Evolutionary conservation across 176 grass and related monocot genomes (phyloP), one percentile per base, ranked within the genome.

Genomic region (Paspalum notatum): DNA sequence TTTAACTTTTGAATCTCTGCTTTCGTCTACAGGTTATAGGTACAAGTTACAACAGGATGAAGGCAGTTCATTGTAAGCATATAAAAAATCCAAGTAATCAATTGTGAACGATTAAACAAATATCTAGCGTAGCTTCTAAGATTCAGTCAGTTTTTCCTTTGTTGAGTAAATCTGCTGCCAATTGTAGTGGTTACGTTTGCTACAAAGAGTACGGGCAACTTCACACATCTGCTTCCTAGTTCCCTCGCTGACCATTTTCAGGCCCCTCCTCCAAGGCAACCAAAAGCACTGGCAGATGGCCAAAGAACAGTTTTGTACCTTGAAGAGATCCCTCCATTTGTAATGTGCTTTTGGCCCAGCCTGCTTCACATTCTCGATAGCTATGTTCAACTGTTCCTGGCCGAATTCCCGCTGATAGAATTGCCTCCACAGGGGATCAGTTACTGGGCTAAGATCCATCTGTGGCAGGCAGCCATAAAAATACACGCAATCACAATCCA

Each of bases 331-430:
- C 80, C 74, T 80, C 89, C 89, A 91, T 27, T 37, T 84, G 84
- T 56, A 88, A 8, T 13, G 9, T 10, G 11, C 53, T 0, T 27
- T 3, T 20, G 2, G 5, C 1, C 1, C 0, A 1, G 0, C 9
- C 54, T 13, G 9, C 13, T 83, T 87, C 46, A 90, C 79, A 57
- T 5, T 78, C 20, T 15, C 22, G 47, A 69, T 20, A 9, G 71
- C 89, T 0, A 0, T 0, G 68, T 88, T 84, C 0, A 7, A 13
- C 69, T 59, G n/a, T 0, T 84, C 74, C 68, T 66, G 54, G 0
- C 89, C 89, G 18, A 91, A 91, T 9, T 88, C 65, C 13, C 11
- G 65, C 12, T 8, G 40, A 59, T 84, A 91, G 81, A 91, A 91
- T 1, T 59, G 51, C 44, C 41, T 88, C 89, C 89, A 91, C 44